A percentile compares a stretch with the other conserved stretches of the same genome.
Conservation (phyloP, 208 protist species). For the Porcisia deanei region DNA sequence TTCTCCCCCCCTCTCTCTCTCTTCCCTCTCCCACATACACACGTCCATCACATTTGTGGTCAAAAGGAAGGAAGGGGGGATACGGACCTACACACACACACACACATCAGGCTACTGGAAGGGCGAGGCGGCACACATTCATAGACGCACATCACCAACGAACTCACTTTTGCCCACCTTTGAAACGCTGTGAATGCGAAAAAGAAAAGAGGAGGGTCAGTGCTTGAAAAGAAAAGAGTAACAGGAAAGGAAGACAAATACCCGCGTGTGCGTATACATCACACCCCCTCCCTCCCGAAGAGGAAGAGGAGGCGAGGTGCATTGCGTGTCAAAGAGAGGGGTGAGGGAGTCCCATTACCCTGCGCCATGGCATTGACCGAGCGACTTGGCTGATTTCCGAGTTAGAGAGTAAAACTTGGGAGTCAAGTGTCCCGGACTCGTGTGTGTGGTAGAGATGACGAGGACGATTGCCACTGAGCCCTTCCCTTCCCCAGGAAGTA, state of each 20-base stretch:
- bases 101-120: neutral
- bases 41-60: neutral
- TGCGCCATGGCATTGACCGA: neutral
- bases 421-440: constrained; percentile 18
- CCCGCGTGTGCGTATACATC: neutral
- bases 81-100: no score
- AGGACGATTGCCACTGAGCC: neutral
- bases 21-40: neutral
- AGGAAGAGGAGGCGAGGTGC: neutral
- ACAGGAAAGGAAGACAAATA: neutral
- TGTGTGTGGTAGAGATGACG: neutral
- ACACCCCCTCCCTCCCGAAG: neutral
- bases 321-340: neutral
- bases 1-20: neutral
- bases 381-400: constrained; percentile 2
- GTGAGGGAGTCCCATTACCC: neutral
- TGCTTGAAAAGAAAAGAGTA: neutral
- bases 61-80: neutral
- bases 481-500: neutral
- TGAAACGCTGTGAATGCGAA: neutral
- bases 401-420: constrained; percentile 1
- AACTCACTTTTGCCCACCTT: neutral
- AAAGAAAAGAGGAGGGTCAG: neutral
- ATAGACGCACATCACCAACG: neutral
- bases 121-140: neutral